These are phyloP conservation scores for Camillea tinctor DNA, from an alignment of 2,329 filamentous ascomycete genomes.

Conservation along the genomic window DNA sequence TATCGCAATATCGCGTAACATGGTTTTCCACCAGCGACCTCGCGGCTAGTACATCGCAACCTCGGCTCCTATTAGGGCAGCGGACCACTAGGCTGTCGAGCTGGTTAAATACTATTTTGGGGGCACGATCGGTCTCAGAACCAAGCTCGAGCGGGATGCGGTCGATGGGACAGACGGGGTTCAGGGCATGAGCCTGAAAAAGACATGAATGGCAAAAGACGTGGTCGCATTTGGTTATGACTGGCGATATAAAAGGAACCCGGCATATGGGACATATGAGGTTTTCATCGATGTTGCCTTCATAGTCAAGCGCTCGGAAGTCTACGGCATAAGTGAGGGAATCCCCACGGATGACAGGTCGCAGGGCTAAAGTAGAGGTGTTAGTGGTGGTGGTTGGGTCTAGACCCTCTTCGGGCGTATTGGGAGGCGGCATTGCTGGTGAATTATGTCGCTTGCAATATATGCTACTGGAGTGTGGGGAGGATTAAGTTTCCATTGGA, in stretches of 20 bases:
- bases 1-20: conserved; percentile 55
- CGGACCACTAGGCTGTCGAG: conserved; percentile 58
- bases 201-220: conserved; percentile 64
- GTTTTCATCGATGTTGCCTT: conserved; percentile 43
- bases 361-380: conserved; percentile 21
- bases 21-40: conserved; percentile 57
- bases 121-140: conserved; percentile 32
- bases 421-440: conserved; percentile 34
- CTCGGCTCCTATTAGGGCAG: conserved; percentile 53
- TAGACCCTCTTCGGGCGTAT: conserved; percentile 35
- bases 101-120: conserved; percentile 56
- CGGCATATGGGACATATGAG: conserved; percentile 58
- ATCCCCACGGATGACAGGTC: conserved; percentile 21
- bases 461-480: conserved; percentile 2
- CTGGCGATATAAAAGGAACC: conserved; percentile 57
- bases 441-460: conserved; percentile 4
- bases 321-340: conserved; percentile 34
- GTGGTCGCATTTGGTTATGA: conserved; percentile 63
- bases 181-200: conserved; percentile 40
- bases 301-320: conserved; percentile 45
- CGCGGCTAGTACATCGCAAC: conserved; percentile 50
- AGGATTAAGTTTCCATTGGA: conserved; percentile 10
- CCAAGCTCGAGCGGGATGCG: conserved; percentile 41
- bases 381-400: conserved; percentile 22
- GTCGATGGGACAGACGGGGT: conserved; percentile 57